These are phyloP conservation scores for Yamadazyma endophytica DNA, from an alignment of 805 yeast species.

Conservation along the genomic window DNA sequence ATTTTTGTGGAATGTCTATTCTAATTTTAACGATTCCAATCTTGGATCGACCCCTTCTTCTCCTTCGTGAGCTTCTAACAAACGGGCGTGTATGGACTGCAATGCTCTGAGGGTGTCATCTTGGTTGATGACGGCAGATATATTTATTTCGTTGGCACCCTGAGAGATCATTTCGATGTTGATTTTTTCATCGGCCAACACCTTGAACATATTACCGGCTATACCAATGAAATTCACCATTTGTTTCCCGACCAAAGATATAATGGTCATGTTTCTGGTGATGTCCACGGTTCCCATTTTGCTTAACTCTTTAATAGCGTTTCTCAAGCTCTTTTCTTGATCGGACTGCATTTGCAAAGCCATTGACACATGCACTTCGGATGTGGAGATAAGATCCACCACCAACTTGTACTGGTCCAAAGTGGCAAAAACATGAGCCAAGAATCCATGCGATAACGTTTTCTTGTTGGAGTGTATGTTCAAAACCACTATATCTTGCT, in stretches of 20 bases:
- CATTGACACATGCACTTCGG: constrained; percentile 98
- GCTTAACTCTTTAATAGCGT: constrained; percentile 74
- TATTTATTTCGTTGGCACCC: constrained; percentile 97
- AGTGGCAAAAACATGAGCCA: constrained; percentile 84
- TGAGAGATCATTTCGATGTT: constrained; percentile 98
- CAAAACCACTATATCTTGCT: constrained; percentile 84
- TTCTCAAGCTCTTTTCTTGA: constrained; percentile 58
- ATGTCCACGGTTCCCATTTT: constrained; percentile 86
- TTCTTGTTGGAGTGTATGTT: constrained; percentile 93
- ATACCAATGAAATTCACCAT: constrained; percentile 96
- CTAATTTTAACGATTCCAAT: constrained; percentile 24
- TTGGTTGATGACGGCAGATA: constrained; percentile 89
- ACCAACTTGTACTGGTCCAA: constrained; percentile 81
- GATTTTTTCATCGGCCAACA: constrained; percentile 84
- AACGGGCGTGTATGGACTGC: constrained; percentile 73
- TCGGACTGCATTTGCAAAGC: constrained; percentile 77
- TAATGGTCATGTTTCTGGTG: constrained; percentile 82
- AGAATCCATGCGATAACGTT: constrained; percentile 88
- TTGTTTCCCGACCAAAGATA: constrained; percentile 92
- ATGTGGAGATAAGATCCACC: constrained; percentile 93
- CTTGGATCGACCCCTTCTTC: constrained; percentile 28
- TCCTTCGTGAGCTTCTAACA: constrained; percentile 48
- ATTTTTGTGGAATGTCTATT: constrained; percentile 4
- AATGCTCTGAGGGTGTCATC: constrained; percentile 80
- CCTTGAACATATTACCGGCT: constrained; percentile 95